Evolutionary conservation across 352 stramenopile species (phyloP), one percentile per base, ranked within the genome.

Genomic region (Phytophthora boehmeriae): DNA sequence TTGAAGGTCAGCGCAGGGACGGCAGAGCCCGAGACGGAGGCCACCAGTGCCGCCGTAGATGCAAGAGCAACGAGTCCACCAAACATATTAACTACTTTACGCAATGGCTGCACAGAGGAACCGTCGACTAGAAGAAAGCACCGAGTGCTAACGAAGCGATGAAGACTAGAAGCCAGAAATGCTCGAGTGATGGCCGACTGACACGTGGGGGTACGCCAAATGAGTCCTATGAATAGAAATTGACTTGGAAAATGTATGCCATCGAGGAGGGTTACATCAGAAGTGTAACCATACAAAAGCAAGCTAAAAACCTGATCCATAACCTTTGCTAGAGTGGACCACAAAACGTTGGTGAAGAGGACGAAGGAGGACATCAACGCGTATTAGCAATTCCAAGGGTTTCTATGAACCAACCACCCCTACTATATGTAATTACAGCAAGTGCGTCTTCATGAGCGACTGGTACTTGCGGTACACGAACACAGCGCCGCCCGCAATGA

Each of bases 381-480:
- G 22, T 16, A 1, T 16, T 44, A 19, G 38, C 38, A 44, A 44
- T 44, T 20, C 38, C 10, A n/a, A n/a, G 38, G 38, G 35, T 9
- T 19, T 34, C 20, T 34, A 19, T 34, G 28, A 32, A 32, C 41
- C 4, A 51, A 39, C 36, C 32, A 63, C 42, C 39, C 28, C 35
- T n/a, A 59, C 48, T 22, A 27, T 45, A 55, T n/a, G 36, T 17
- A 51, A 44, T 55, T 92, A 95, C 69, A 95, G 70, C 74, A 95
- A 68, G 73, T 95, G 86, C 38, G 82, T 92, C 78, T 95, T 95
- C 76, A 92, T 87, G 19, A 95, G 71, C 58, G 75, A 75, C 59
- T 89, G 73, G 75, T 95, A 95, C 80, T 95, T 95, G 65, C 79
- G 83, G 70, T 93, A 95, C 55, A 84, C 75, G 43, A 78, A 82